Evolutionary conservation across 2,329 filamentous ascomycete genomes (phyloP).

Genomic region (Fonsecaea pedrosoi): DNA sequence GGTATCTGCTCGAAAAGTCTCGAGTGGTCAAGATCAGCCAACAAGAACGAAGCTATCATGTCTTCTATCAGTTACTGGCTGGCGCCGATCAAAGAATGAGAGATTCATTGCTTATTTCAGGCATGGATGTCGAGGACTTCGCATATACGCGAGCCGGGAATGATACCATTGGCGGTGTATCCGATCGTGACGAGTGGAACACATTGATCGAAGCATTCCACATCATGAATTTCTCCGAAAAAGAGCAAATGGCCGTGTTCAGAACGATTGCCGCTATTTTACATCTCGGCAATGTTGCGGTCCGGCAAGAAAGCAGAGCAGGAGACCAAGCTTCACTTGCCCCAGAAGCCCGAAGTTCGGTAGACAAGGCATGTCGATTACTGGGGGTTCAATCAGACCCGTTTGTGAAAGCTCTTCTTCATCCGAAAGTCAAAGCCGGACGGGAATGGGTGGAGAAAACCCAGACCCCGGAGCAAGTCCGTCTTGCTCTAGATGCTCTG

Average conservation of each 20-base stretch:
- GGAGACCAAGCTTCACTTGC: slow-evolving; percentile 88
- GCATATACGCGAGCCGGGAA: slow-evolving; percentile 91
- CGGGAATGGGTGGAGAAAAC: slow-evolving; percentile 99
- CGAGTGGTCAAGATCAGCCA: slow-evolving; percentile 86
- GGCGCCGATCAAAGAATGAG: slow-evolving; percentile 78
- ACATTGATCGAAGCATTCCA: slow-evolving; percentile 88
- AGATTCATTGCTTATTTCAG: slow-evolving; percentile 75
- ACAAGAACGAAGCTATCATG: slow-evolving; percentile 92
- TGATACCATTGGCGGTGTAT: slow-evolving; percentile 87
- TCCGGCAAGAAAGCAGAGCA: slow-evolving; percentile 87
- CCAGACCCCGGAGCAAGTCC: slow-evolving; percentile 95
- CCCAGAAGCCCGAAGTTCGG: slow-evolving; percentile 74
- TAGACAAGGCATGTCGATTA: slow-evolving; percentile 79
- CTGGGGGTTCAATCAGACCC: slow-evolving; percentile 83
- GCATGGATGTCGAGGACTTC: slow-evolving; percentile 82
- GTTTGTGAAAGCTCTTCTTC: slow-evolving; percentile 86
- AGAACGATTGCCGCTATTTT: slow-evolving; percentile 88
- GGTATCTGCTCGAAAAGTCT: slow-evolving; percentile 98
- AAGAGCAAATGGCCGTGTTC: slow-evolving; percentile 82
- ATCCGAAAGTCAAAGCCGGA: slow-evolving; percentile 92
- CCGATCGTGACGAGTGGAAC: slow-evolving; percentile 89
- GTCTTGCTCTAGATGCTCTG: slow-evolving; percentile 85
- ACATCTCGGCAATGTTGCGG: slow-evolving; percentile 88
- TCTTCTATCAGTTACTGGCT: slow-evolving; percentile 94
- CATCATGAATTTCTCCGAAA: slow-evolving; percentile 88